Conservation (phyloP, 345 rosid genomes). For the Triadica sebifera region DNA sequence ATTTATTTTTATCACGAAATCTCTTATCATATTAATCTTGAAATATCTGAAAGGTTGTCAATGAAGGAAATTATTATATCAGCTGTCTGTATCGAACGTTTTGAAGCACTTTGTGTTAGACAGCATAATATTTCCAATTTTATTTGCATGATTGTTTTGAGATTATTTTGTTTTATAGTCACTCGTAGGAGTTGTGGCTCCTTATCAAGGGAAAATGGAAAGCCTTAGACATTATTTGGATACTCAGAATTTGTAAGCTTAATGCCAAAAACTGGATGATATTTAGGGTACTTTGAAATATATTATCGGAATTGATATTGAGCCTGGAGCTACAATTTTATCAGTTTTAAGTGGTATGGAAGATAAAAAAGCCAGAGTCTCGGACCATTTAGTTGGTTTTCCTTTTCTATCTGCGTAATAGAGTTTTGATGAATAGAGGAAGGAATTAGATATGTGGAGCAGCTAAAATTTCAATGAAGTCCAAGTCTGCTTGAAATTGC, state of each 20-base stretch:
- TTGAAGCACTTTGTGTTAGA: neutral
- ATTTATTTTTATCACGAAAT: slow-evolving; percentile 1
- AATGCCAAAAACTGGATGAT: neutral
- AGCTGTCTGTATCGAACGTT: neutral
- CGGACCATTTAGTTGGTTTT: too few species aligned
- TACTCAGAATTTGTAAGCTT: neutral
- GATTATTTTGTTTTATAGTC: neutral
- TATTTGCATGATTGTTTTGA: neutral
- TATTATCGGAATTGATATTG: too few species aligned
- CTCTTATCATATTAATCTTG: neutral
- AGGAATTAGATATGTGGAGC: too few species aligned
- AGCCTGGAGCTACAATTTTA: too few species aligned
- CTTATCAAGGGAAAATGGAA: too few species aligned
- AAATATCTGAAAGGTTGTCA: neutral
- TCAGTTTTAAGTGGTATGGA: neutral
- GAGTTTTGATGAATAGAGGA: too few species aligned
- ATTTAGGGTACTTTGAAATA: too few species aligned
- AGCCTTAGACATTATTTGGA: neutral
- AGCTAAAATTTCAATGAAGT: too few species aligned
- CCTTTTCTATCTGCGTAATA: too few species aligned
- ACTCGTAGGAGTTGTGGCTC: neutral
- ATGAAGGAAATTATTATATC: neutral
- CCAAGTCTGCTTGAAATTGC: too few species aligned
- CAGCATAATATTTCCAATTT: neutral
- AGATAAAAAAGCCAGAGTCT: too few species aligned